Conservation (phyloP, 257 asterid species). For the Anisodus acutangulus region DNA sequence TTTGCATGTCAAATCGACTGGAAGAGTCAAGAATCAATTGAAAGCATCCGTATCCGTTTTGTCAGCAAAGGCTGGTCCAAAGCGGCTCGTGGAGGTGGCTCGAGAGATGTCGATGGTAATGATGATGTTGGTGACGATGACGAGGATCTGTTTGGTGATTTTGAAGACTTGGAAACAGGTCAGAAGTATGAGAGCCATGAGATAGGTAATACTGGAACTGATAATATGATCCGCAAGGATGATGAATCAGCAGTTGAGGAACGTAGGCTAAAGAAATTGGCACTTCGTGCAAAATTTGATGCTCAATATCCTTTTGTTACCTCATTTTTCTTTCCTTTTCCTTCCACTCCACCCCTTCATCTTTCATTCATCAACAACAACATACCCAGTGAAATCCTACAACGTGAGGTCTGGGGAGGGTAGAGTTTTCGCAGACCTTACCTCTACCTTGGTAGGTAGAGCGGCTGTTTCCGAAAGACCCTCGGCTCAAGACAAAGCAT, state of each 20-base stretch:
- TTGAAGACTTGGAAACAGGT: conserved; percentile 97
- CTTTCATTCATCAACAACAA: too few relatives aligned
- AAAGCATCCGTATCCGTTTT: conserved; percentile 82
- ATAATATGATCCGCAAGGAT: conserved; percentile 36
- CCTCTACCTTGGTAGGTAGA: too few relatives aligned
- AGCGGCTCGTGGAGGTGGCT: conserved; percentile 68
- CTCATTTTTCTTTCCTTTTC: conserved; percentile 9
- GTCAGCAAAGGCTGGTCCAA: conserved; percentile 89
- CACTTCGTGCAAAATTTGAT: conserved; percentile 93
- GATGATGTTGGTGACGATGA: conserved; percentile 46
- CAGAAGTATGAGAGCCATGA: conserved; percentile 56
- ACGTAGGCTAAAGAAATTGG: conserved; percentile 83
- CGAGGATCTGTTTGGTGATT: conserved; percentile 70
- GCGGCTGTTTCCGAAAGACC: too few relatives aligned
- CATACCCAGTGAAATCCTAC: too few relatives aligned
- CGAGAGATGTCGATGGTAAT: conserved; percentile 47
- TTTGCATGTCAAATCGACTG: conserved; percentile 52
- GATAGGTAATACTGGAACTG: conserved; percentile 39
- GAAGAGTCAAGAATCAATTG: conserved; percentile 56
- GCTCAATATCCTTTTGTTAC: conserved; percentile 73
- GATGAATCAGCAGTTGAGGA: conserved; percentile 64
- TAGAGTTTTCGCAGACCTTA: too few relatives aligned
- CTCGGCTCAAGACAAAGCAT: too few relatives aligned
- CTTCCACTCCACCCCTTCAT: background rate
- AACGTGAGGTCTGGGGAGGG: too few relatives aligned